A percentile compares a stretch with the other conserved stretches of the same genome.
Evolutionary conservation across 345 rosid species (phyloP).

Genomic region (Brassica carinata): DNA sequence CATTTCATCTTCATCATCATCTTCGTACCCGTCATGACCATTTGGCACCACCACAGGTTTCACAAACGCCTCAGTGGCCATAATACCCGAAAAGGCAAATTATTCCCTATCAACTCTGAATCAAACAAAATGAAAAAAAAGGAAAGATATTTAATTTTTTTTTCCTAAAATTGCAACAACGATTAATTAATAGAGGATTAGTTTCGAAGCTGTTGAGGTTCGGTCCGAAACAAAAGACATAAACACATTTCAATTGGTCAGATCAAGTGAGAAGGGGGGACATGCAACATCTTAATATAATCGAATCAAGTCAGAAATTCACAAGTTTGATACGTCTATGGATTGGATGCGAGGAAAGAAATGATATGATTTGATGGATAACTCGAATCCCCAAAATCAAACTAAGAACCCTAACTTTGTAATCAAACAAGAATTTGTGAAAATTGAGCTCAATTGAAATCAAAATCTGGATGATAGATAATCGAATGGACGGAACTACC

Average conservation of each 20-base stretch:
- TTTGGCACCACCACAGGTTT: conserved; percentile 43
- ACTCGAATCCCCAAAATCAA: conserved; percentile 26
- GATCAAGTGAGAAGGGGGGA: conserved; percentile 3
- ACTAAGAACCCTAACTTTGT: conserved; percentile 37
- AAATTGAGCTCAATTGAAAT: conserved; percentile 29
- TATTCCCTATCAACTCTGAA: conserved; percentile 28
- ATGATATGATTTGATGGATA: not conserved
- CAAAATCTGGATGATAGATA: not conserved
- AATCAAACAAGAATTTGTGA: conserved; percentile 24
- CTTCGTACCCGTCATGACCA: conserved; percentile 54
- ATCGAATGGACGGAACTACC: conserved; percentile 31
- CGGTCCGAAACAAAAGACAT: conserved; percentile 10
- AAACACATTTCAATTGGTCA: conserved; percentile 29
- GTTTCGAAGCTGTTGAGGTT: not conserved
- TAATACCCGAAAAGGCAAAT: conserved; percentile 46
- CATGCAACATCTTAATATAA: conserved; percentile 29
- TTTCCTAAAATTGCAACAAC: conserved; percentile 10
- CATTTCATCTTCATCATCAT: conserved; percentile 49
- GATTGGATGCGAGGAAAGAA: conserved; percentile 16
- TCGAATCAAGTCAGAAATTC: not conserved
- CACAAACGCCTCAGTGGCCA: conserved; percentile 76
- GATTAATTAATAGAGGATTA: not conserved
- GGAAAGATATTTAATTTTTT: conserved; percentile 27
- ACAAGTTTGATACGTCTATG: not conserved
- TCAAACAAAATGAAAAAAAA: conserved; percentile 23